Evolutionary conservation across 139 green algal genomes (phyloP).

Genomic region (Dunaliella sp.): DNA sequence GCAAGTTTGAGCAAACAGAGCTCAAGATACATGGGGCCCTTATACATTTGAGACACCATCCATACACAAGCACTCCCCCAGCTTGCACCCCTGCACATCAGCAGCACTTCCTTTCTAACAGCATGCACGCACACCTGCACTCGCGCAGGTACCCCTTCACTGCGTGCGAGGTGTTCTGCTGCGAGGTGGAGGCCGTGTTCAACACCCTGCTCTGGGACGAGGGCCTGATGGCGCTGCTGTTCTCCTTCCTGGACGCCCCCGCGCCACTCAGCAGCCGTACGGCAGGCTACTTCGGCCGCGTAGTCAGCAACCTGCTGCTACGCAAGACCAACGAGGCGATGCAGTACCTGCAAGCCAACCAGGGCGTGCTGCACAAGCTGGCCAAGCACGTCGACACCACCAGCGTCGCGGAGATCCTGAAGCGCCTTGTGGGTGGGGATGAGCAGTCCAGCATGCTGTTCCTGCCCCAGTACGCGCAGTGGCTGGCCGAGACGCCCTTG

Average conservation of each 20-base stretch:
- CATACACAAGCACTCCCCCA: no score
- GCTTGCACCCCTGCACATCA: no score
- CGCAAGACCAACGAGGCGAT: constrained; percentile 70
- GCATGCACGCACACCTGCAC: not conserved
- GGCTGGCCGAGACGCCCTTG: constrained; percentile 74
- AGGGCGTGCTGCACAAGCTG: constrained; percentile 32
- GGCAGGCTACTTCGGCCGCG: constrained; percentile 90
- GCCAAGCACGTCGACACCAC: constrained; percentile 77
- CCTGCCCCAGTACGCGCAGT: constrained; percentile 46
- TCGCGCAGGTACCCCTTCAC: constrained; percentile 85
- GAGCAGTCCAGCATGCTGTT: constrained; percentile 72
- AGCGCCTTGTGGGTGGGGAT: constrained; percentile 81
- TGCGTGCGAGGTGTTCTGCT: constrained; percentile 95
- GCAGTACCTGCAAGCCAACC: constrained; percentile 61
- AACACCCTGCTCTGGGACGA: constrained; percentile 81
- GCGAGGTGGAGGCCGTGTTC: constrained; percentile 93
- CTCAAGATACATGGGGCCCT: no score
- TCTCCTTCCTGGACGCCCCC: constrained; percentile 68
- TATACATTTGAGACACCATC: no score
- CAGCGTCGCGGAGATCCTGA: constrained; percentile 79
- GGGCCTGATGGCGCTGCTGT: constrained; percentile 77
- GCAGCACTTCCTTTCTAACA: no score
- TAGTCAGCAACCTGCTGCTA: constrained; percentile 79
- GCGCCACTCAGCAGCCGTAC: constrained; percentile 71
- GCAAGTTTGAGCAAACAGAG: no score